These are phyloP conservation scores for Austroboletus eburneus DNA, from an alignment of 768 basidiomycete genomes.

Conservation along the genomic window DNA sequence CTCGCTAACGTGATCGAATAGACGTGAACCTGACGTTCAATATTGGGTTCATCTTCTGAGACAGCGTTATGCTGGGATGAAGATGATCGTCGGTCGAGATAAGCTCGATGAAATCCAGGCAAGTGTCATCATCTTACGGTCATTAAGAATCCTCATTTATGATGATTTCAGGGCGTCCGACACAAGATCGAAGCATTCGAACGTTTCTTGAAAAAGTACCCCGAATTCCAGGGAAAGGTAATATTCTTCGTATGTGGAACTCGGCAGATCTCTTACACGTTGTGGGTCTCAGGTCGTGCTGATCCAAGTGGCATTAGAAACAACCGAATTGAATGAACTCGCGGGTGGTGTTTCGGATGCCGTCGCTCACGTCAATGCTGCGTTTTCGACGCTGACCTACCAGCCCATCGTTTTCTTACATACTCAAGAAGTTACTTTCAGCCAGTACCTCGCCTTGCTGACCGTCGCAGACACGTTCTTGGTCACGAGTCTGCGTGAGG, in stretches of 20 bases:
- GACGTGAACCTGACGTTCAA: constrained; percentile 69
- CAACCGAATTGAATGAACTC: constrained; percentile 70
- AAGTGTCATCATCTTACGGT: not conserved
- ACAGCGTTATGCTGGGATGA: constrained; percentile 82
- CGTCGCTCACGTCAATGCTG: constrained; percentile 77
- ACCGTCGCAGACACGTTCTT: too few species aligned
- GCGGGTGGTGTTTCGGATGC: too few species aligned
- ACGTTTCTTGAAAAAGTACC: constrained; percentile 69
- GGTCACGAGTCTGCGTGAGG: too few species aligned
- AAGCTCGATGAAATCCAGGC: constrained; percentile 85
- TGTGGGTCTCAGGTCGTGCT: constrained; percentile 55
- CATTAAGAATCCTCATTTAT: too few species aligned
- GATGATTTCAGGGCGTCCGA: constrained; percentile 52
- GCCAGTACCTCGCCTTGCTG: too few species aligned
- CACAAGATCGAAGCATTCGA: constrained; percentile 86
- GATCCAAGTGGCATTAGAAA: constrained; percentile 84
- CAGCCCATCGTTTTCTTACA: constrained; percentile 86
- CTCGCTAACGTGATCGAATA: constrained; percentile 26
- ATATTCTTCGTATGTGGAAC: not conserved
- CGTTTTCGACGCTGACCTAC: constrained; percentile 81
- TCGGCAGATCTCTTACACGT: not conserved
- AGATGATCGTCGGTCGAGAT: constrained; percentile 82
- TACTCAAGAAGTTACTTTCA: too few species aligned
- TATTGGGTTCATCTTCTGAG: constrained; percentile 80
- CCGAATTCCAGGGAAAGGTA: constrained; percentile 77